Evolutionary conservation across 2,329 filamentous ascomycete species (phyloP), one percentile per base, ranked within the genome.

Genomic region (Penicillium sp.): DNA sequence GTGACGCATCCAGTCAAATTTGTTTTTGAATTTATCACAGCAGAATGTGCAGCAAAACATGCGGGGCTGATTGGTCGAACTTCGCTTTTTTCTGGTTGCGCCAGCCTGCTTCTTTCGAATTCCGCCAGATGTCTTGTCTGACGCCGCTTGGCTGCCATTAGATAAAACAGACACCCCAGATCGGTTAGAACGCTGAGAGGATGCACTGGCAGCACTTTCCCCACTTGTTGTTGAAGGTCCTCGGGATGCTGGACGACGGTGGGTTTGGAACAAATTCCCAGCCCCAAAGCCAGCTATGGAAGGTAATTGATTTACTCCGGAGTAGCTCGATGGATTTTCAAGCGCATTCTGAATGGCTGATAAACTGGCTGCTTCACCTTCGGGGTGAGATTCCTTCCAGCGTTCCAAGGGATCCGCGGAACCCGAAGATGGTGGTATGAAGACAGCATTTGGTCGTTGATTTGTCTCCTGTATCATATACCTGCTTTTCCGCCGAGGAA

Each of bases 1-100:
- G 39, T 69, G 66, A 1, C 66, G 59, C 15, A 44, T 42, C 64
- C 65, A 69, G 51, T 69, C 67, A 43, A 62, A 67, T 35, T 65
- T 68, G 38, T 49, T 68, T 27, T 65, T 65, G 47, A 69, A 69
- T 19, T 36, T 60, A 41, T 68, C 66, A 35, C 62, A 68, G 36
- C 66, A 68, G 31, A 69, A 69, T 1, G 65, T 69, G 47, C 67
- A 69, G 23, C 62, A 62, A 31, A 61, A 67, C 41, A 48, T 31
- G 12, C 38, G 49, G 5, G 29, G 29, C 3, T 31, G 8, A 4
- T 31, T 35, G 12, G 31, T n/a, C 25, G 29, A 48, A 25, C n/a
- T 33, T 21, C 29, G 31, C 19, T 48, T 48, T 21, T 33, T 33
- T 3, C 9, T 36, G 19, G n/a, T 17, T 27, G 27, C 7, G 27